Evolutionary conservation across 2,329 filamentous ascomycete species (phyloP), one percentile per base, ranked within the genome.

Genomic region (Bipolaris bicolor): DNA sequence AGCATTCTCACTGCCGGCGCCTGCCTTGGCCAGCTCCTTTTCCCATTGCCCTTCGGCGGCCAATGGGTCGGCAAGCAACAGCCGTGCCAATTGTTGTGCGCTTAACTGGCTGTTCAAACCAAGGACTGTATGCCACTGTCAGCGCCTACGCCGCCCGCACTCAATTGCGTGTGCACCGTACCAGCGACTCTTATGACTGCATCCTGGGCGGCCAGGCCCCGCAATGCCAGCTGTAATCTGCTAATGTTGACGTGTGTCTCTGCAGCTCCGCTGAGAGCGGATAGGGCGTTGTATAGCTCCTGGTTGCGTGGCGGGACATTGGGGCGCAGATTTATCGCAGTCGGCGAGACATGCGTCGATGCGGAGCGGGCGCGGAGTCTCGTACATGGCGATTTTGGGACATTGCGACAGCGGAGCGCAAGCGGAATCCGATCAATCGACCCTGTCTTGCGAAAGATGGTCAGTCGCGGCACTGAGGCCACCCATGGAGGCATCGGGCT

Each of bases 211-310:
- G 86, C 84, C 61, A 88, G 70, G 20, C 89, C 87, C 61, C 86
- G 83, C 20, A 91, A 77, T 11, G 90, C 90, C 65, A 94, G 83
- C 74, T 91, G 88, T 44, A 93, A 72, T 53, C 88, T 82, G 29
- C 89, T 86, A n/a, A 88, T 81, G 68, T 89, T 89, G 51, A 90
- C 82, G 65, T 87, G 83, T 56, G 81, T 83, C 22, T 85, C 82
- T 1, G 86, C 86, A 47, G 84, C 79, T 49, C 83, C 84, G 66
- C 89, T 83, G 2, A 94, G 80, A 20, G 84, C 82, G 1, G 81
- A 73, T 0, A 93, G 79, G 2, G 85, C 80, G 41, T 81, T 76
- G 60, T 88, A 81, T 5, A 91, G 83, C 63, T 89, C 83, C 53
- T 77, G 76, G 61, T 83, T 81, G 20, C 73, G 73, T n/a, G 78